These are phyloP conservation scores for Cercospora citrullina DNA, from an alignment of 2,329 filamentous ascomycete species.

Conservation along the genomic window DNA sequence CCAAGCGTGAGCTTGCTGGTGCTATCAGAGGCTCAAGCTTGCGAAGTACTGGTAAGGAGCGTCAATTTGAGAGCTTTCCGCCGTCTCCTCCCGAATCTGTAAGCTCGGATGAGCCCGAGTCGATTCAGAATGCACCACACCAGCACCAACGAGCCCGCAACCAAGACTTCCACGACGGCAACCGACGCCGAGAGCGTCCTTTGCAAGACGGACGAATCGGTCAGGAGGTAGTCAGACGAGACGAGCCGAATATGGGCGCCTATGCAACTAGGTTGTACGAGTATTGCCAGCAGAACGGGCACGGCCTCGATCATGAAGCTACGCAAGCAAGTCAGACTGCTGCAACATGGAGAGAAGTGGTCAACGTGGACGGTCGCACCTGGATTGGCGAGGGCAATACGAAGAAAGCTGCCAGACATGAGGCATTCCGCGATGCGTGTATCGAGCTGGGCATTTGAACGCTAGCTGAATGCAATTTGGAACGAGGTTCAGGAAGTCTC, in stretches of 20 bases:
- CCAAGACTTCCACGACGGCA: background rate
- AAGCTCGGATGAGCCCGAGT: background rate
- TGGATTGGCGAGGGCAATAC: background rate
- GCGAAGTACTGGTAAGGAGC: background rate
- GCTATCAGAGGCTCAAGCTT: background rate
- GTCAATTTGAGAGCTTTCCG: background rate
- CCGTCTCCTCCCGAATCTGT: background rate
- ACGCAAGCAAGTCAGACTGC: background rate
- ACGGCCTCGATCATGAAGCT: background rate
- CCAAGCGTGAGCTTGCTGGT: background rate
- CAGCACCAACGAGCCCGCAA: background rate
- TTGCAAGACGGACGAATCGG: background rate
- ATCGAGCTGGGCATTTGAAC: background rate
- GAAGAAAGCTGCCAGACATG: background rate
- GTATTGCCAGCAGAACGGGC: background rate
- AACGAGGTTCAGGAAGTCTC: background rate
- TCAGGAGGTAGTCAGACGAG: background rate
- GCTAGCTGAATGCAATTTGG: background rate
- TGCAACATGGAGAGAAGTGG: background rate
- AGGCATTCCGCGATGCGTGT: background rate
- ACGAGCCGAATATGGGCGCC: background rate
- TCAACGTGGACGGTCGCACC: background rate
- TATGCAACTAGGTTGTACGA: background rate
- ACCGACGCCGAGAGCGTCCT: background rate
- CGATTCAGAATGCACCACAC: background rate